Evolutionary conservation across 768 basidiomycete genomes (phyloP), one percentile per base, ranked within the genome.

Genomic region (Udeniomyces megalosporus): DNA sequence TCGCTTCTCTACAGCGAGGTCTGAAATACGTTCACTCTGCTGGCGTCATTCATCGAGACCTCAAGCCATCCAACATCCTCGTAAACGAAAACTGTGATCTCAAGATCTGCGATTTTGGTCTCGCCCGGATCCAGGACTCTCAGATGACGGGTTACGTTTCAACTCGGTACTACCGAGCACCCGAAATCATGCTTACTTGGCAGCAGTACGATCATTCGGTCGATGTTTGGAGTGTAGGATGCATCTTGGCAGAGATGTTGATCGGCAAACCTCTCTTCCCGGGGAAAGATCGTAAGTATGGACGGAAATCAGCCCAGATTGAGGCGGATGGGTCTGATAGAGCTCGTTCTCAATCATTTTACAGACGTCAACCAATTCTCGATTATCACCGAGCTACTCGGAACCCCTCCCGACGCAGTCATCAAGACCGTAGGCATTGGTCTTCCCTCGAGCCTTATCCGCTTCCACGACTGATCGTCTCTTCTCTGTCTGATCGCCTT

Each of bases 81-180:
- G 91, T 99, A 67, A 99, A 99, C 72, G 95, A 99, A 77, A 99
- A 99, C 74, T 99, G 95, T 73, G 95, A 99, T 75, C 80, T 99
- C 69, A 95, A 93, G 90, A 97, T 97, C 70, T 99, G 95, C 72
- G 95, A 99, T 75, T 99, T 99, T 74, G 95, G 95, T 63, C 80
- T 99, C 45, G 95, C 95, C 38, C 87, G 95, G 57, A 92, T 99
- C 67, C 95, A 97, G 75, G 95, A 99, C 73, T 93, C 93, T 4
- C 95, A 99, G 73, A 99, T 99, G 95, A 99, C 95, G 1, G 95
- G 95, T 66, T 99, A 97, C 72, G 95, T 97, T 65, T 97, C 95
- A 61, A 99, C 95, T 56, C 80, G 95, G 68, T 99, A 99, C 77
- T 99, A 99, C 73, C 85, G 95, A 56, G 95, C 95, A 6, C 95